Evolutionary conservation across 768 basidiomycete genomes (phyloP).

Genomic region (Xerocomellus intermedius): DNA sequence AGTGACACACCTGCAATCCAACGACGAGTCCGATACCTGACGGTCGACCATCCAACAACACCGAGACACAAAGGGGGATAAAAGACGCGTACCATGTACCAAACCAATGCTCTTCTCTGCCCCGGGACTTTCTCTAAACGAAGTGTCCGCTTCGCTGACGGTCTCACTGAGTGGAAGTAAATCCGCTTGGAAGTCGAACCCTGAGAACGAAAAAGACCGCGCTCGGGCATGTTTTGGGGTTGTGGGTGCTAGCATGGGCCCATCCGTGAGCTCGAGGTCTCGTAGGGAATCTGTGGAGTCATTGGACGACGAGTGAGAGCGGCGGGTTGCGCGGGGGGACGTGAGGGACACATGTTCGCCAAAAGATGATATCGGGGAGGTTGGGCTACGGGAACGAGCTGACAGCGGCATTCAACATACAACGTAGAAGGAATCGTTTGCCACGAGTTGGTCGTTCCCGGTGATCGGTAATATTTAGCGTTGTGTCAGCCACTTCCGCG

Average conservation of each 20-base stretch:
- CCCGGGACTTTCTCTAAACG: slow-evolving; percentile 49
- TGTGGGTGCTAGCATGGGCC: slow-evolving; percentile 38
- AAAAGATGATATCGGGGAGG: slow-evolving; percentile 12
- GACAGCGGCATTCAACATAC: slow-evolving; percentile 22
- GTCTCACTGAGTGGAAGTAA: slow-evolving; percentile 76
- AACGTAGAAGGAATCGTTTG: neutral
- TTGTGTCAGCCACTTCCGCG: neutral
- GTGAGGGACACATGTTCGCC: slow-evolving; percentile 12
- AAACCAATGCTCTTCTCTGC: slow-evolving; percentile 75
- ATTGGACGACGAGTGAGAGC: slow-evolving; percentile 9
- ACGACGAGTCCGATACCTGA: slow-evolving; percentile 84
- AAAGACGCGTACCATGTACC: slow-evolving; percentile 60
- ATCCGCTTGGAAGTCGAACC: slow-evolving; percentile 78
- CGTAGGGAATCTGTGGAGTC: slow-evolving; percentile 77
- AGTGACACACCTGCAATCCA: slow-evolving; percentile 62
- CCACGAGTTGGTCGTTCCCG: neutral
- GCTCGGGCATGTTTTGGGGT: slow-evolving; percentile 26
- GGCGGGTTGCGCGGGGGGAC: neutral
- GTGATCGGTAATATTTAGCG: neutral
- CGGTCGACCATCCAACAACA: slow-evolving; percentile 6
- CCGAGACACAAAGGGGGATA: neutral
- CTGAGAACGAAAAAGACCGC: slow-evolving; percentile 68
- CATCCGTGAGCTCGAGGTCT: slow-evolving; percentile 75
- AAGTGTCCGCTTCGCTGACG: slow-evolving; percentile 63
- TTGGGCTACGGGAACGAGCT: slow-evolving; percentile 16